Evolutionary conservation across 2,329 filamentous ascomycete species (phyloP).

Genomic region (Paecilomyces dactylethromorphus): DNA sequence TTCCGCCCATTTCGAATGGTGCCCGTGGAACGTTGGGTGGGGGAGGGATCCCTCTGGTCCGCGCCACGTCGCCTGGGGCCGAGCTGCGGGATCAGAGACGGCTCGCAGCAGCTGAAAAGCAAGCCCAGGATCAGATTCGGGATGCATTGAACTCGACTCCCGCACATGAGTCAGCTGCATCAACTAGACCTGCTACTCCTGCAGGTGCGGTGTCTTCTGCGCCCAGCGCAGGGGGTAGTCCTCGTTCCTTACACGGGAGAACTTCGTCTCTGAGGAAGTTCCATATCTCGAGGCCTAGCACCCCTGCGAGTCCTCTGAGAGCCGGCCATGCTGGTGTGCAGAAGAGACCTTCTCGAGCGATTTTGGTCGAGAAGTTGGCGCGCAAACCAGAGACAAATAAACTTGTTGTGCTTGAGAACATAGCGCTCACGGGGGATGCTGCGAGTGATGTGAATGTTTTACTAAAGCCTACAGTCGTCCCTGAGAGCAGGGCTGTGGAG

Average conservation of each 20-base stretch:
- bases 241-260: conserved; percentile 12
- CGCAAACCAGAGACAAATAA: conserved; percentile 26
- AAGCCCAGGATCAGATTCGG: conserved; percentile 22
- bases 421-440: conserved; percentile 13
- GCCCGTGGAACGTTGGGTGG: conserved; percentile 2
- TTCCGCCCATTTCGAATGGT: conserved; percentile 8
- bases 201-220: conserved; percentile 3
- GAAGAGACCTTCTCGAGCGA: conserved; percentile 27
- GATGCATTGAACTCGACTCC: conserved; percentile 18
- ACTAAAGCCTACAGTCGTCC: conserved; percentile 6
- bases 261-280: conserved; percentile 28
- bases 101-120: conserved; percentile 18
- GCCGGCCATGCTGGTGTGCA: conserved; percentile 26
- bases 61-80: conserved; percentile 36
- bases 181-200: background rate
- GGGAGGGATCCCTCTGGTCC: conserved; percentile 31
- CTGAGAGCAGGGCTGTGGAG: background rate
- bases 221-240: conserved; percentile 9
- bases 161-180: conserved; percentile 1
- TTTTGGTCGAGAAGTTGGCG: conserved; percentile 34
- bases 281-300: conserved; percentile 31
- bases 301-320: conserved; percentile 17
- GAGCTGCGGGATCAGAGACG: conserved; percentile 31
- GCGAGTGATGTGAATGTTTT: conserved; percentile 4
- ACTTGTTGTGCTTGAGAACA: conserved; percentile 25